A percentile compares a stretch with the other conserved stretches of the same genome.
phyloP scores from a whole-genome alignment of 306 rosid species.

The Quercus alba region DNA sequence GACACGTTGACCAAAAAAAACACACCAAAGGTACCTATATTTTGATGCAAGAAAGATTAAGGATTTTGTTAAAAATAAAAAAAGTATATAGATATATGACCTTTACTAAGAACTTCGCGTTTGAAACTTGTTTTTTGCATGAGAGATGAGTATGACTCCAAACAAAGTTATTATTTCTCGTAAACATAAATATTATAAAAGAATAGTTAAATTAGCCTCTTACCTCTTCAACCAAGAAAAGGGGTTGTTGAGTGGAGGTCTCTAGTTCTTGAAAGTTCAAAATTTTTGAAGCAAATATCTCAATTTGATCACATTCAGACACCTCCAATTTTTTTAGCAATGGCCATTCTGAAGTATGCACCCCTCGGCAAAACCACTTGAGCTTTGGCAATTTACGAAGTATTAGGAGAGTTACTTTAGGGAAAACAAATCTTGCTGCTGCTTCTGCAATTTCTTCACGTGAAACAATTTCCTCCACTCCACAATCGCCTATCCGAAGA shows the following conservation, averaged over 20 bases:
- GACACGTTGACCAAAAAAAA: too few species aligned
- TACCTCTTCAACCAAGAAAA: slow-evolving; percentile 13
- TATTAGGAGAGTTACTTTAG: background rate
- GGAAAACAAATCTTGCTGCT: background rate
- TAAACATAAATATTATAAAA: background rate
- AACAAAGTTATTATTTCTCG: too few species aligned
- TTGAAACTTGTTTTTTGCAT: too few species aligned
- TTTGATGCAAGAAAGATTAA: too few species aligned
- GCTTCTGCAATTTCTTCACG: background rate
- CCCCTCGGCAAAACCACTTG: slow-evolving; percentile 6
- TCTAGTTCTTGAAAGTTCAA: background rate
- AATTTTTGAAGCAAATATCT: background rate
- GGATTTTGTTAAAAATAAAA: too few species aligned
- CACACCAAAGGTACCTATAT: too few species aligned
- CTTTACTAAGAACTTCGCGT: too few species aligned
- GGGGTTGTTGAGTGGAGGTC: background rate
- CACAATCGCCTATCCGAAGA: background rate
- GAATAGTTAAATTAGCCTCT: background rate
- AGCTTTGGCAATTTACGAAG: background rate
- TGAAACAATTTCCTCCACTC: slow-evolving; percentile 10
- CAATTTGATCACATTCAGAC: rapidly evolving
- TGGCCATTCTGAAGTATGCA: slow-evolving; percentile 19
- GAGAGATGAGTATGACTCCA: too few species aligned
- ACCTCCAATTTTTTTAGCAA: background rate
- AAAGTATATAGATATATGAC: too few species aligned